Conservation (phyloP, 2,329 filamentous ascomycete genomes). For the Scytalidium sp. region DNA sequence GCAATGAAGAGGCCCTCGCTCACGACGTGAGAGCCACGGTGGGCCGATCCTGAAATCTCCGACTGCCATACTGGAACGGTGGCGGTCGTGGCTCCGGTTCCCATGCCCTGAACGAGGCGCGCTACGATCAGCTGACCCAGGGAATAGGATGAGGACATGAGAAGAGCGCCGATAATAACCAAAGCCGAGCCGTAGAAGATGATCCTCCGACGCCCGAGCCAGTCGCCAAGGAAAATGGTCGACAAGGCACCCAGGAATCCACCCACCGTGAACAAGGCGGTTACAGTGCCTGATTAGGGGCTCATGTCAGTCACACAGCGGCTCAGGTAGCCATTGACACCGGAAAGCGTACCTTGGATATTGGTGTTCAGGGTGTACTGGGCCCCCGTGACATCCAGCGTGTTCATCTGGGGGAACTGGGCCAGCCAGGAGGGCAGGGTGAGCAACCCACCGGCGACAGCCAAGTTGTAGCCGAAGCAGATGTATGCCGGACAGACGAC, state of each 20-base stretch:
- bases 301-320: too few species aligned
- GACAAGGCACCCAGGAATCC: conserved; percentile 33
- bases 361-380: too few species aligned
- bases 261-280: conserved; percentile 28
- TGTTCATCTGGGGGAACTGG: conserved; percentile 35
- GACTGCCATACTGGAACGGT: conserved; percentile 40
- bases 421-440: conserved; percentile 13
- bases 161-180: conserved; percentile 39
- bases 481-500: conserved; percentile 40
- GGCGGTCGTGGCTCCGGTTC: conserved; percentile 35
- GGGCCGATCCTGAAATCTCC: conserved; percentile 35
- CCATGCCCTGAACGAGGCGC: conserved; percentile 36
- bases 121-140: conserved; percentile 40
- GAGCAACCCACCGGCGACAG: conserved; percentile 33
- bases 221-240: conserved; percentile 34
- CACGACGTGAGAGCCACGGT: conserved; percentile 40
- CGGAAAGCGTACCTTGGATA: too few species aligned
- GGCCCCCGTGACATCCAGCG: conserved; percentile 31
- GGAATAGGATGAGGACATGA: conserved; percentile 36
- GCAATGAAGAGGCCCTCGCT: conserved; percentile 38
- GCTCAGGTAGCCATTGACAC: too few species aligned
- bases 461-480: conserved; percentile 40
- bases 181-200: conserved; percentile 36
- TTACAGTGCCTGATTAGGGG: conserved; percentile 25
- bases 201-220: conserved; percentile 38